Evolutionary conservation across 345 rosid species (phyloP), one percentile per base, ranked within the genome.

Genomic region (Ceriops zippeliana): DNA sequence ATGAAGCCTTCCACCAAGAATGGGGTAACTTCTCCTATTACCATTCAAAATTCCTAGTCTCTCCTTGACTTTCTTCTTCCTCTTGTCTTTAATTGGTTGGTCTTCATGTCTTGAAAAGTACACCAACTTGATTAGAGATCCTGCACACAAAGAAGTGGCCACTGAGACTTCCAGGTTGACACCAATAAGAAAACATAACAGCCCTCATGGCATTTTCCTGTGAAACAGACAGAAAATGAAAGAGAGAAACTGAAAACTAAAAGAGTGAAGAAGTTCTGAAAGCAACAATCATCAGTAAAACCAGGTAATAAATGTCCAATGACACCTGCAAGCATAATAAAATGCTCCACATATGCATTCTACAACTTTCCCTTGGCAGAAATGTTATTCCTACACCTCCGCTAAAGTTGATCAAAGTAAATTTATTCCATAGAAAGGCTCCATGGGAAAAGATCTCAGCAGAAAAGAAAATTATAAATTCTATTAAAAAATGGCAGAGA

Each of bases 51-150:
- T 79, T 54, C 91, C 92, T 70, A 89, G 76, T 69, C 90, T 89
- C 84, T 91, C 90, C 85, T 89, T 87, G 54, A 83, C 61, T 63
- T 83, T 85, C 84, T 73, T 86, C 86, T 89, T 90, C 80, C 96
- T 73, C 78, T 83, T 86, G 76, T 90, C 90, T 64, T 79, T 71
- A 75, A 72, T 80, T 2, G 87, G 70, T 67, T 63, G 83, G 54
- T 85, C 93, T 83, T 90, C 97, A n/a, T 86, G 99, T 79, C 99
- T 86, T 79, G 99, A 96, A 77, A 96, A 92, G 80, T 92, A 96
- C 26, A 96, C 81, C 89, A 96, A 75, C 84, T 96, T 96, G 68
- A 96, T 96, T 65, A 96, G 87, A 73, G 99, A 92, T 38, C 99
- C 99, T 96, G 89, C 76, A 73, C 62, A 70, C 22, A 61, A 73